Base-by-base conservation (phyloP, 306 rosid species). In the Dryas drummondii region DNA sequence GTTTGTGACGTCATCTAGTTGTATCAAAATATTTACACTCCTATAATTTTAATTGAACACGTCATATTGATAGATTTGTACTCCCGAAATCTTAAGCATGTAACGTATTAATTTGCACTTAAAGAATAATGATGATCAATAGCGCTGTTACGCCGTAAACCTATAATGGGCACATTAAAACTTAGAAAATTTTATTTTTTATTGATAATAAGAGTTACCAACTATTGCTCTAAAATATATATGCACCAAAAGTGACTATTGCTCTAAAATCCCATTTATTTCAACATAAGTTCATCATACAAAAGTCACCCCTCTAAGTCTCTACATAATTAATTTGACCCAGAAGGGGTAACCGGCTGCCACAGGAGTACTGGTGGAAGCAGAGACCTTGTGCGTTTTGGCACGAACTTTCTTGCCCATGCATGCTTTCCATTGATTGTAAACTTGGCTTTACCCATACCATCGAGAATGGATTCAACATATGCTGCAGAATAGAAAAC, bases 381-480 rank as follows among this genome's bases (percentile, higher is more conserved):
- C 19, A 32, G 19, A 3, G 54, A 17, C 52, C 9, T 70, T 0
- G 82, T 2, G 5, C 79, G 79, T 55, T 82, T 92, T 0, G 97
- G 92, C 17, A 86, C 88, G 62, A 84, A 93, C 51, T 83, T 89
- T 11, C 97, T 26, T 9, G 86, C 91, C 93, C 98, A 93, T 0
- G 88, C 89, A 52, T 93, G 93, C 71, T 91, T 93, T 5, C 96
- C 96, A 59, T 86, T 89, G 73, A 93, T 91, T 1, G 85, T 67
- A 56, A 86, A 91, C 45, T 91, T 93, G 3, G 72, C 91, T 37
- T 82, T 91, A 0, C 8, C 26, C 40, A 47, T 67, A 3, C 96
- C 96, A 13, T 76, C 19, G 4, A 93, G 87, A 7, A 93, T 80
- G 71, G 14, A 11, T 1, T 88, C 86, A 74, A 89, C 81, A 49